phyloP scores from a whole-genome alignment of 2,329 filamentous ascomycete species.

The Huntiella savannae region DNA sequence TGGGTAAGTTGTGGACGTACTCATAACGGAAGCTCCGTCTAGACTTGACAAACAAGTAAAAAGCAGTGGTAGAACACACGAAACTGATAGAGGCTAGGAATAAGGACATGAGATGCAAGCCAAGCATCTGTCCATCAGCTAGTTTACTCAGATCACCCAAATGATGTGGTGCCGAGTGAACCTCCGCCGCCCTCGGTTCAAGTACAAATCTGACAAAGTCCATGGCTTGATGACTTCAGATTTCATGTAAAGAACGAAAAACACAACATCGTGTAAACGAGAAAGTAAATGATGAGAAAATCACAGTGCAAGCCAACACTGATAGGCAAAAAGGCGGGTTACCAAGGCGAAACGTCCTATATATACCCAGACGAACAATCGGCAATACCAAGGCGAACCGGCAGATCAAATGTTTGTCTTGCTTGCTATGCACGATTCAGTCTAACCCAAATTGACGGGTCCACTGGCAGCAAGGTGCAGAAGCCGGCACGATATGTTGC shows the following conservation, averaged over 20 bases:
- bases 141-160: background rate
- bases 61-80: slow-evolving; percentile 31
- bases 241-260: background rate
- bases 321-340: too few species aligned
- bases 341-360: too few species aligned
- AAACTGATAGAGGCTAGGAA: slow-evolving; percentile 33
- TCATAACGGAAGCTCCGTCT: slow-evolving; percentile 55
- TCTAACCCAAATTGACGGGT: too few species aligned
- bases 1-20: slow-evolving; percentile 24
- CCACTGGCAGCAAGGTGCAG: too few species aligned
- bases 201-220: background rate
- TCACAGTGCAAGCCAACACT: background rate
- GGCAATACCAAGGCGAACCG: too few species aligned
- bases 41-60: slow-evolving; percentile 61
- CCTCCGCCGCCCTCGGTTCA: background rate
- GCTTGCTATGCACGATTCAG: too few species aligned
- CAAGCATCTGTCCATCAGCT: slow-evolving; percentile 11
- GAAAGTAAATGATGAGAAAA: background rate
- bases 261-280: background rate
- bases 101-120: slow-evolving; percentile 19
- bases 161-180: background rate
- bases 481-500: too few species aligned
- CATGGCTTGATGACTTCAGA: background rate
- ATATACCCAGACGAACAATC: too few species aligned
- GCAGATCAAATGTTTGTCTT: too few species aligned